A percentile compares a stretch with the other conserved stretches of the same genome.
Evolutionary conservation across 1,284 basidiomycete genomes (phyloP).

Genomic region (Moniliophthora roreri): DNA sequence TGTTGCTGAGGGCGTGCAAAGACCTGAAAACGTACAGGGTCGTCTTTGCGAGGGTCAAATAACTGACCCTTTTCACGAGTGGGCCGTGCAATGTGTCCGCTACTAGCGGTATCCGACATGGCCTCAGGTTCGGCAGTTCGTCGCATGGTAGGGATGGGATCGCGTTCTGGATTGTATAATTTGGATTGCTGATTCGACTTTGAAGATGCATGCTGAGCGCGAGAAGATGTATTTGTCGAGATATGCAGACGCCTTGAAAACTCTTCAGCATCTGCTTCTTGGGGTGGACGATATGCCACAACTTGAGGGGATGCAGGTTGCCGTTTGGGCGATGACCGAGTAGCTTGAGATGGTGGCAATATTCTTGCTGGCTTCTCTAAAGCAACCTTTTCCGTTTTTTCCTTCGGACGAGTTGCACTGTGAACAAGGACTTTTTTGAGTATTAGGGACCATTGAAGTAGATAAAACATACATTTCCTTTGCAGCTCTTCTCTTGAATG

Average conservation of each 20-base stretch:
- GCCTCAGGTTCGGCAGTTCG: slow-evolving; percentile 62
- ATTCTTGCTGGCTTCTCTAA: slow-evolving; percentile 22
- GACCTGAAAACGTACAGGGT: slow-evolving; percentile 77
- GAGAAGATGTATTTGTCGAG: slow-evolving; percentile 49
- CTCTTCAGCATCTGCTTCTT: slow-evolving; percentile 62
- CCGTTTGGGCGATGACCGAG: slow-evolving; percentile 31
- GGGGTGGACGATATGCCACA: slow-evolving; percentile 33
- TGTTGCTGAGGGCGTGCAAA: slow-evolving; percentile 47
- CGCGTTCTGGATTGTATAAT: slow-evolving; percentile 71
- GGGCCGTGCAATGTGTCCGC: slow-evolving; percentile 24
- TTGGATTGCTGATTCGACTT: slow-evolving; percentile 37
- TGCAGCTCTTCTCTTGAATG: slow-evolving; percentile 63
- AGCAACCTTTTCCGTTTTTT: slow-evolving; percentile 42
- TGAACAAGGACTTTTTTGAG: slow-evolving; percentile 7
- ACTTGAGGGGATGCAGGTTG: slow-evolving; percentile 28
- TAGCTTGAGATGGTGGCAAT: slow-evolving; percentile 27
- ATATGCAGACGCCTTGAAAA: slow-evolving; percentile 71
- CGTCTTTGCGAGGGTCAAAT: slow-evolving; percentile 83
- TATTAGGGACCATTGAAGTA: slow-evolving; percentile 7
- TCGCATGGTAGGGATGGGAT: slow-evolving; percentile 57
- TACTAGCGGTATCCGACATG: slow-evolving; percentile 48
- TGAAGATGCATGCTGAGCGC: slow-evolving; percentile 28
- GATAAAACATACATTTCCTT: slow-evolving; percentile 40
- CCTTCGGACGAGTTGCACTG: slow-evolving; percentile 46
- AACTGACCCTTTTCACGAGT: slow-evolving; percentile 52